Percentiles rank a stretch among this genome's conserved stretches.
phyloP scores from a whole-genome alignment of 2,329 filamentous ascomycete species.

The Xenosphaeropsis pyriputrescens region DNA sequence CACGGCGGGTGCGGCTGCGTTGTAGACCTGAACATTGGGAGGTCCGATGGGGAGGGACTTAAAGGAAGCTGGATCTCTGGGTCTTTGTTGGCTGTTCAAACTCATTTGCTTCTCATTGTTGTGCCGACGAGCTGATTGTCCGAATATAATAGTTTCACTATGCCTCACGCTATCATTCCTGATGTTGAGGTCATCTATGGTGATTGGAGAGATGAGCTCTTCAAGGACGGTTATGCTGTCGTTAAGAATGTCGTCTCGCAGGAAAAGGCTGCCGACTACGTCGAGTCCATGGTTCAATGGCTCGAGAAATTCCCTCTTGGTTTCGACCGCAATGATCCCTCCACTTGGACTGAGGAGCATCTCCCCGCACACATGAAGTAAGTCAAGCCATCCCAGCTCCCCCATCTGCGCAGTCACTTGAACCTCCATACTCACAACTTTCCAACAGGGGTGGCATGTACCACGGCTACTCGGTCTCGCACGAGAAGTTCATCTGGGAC shows the following conservation, averaged over 20 bases:
- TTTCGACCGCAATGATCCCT: slow-evolving; percentile 19
- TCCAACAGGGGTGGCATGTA: slow-evolving; percentile 21
- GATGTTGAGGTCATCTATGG: slow-evolving; percentile 1
- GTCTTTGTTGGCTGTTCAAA: too few relatives aligned
- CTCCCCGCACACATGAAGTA: slow-evolving; percentile 20
- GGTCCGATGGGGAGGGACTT: too few relatives aligned
- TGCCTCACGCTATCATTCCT: background rate
- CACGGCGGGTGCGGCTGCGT: too few relatives aligned
- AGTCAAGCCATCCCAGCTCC: too few relatives aligned
- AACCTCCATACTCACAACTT: too few relatives aligned
- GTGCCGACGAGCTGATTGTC: slow-evolving; percentile 13
- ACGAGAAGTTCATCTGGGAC: slow-evolving; percentile 24
- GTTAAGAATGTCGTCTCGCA: slow-evolving; percentile 26
- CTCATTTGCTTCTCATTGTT: too few relatives aligned
- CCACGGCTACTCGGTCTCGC: slow-evolving; percentile 20
- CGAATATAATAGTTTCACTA: background rate
- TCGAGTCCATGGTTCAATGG: slow-evolving; percentile 12
- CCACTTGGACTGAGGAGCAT: slow-evolving; percentile 20
- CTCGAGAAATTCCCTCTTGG: slow-evolving; percentile 13
- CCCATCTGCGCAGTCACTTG: too few relatives aligned
- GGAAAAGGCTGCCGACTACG: slow-evolving; percentile 19
- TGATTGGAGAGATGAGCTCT: slow-evolving; percentile 7
- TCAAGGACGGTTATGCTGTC: slow-evolving; percentile 23
- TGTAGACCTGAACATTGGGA: too few relatives aligned
- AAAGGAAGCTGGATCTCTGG: too few relatives aligned